These are phyloP conservation scores for Penicillium brevicompactum DNA, from an alignment of 2,329 filamentous ascomycete genomes.

Conservation along the genomic window DNA sequence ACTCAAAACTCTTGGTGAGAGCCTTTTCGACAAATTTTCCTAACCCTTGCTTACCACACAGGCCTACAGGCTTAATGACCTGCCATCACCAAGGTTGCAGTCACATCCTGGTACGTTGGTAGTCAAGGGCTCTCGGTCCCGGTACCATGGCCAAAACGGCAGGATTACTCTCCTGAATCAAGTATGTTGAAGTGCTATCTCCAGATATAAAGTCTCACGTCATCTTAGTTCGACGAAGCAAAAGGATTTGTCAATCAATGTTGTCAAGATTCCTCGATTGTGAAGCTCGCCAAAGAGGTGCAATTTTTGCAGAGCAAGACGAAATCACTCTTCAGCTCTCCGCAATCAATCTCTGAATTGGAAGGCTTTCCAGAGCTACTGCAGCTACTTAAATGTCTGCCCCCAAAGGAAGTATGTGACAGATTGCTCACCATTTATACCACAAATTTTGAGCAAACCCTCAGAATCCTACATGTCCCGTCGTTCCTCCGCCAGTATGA, in stretches of 20 bases:
- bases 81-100: slow-evolving; percentile 1
- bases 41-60: not conserved
- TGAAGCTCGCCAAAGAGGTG: slow-evolving; percentile 25
- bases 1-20: slow-evolving; percentile 9
- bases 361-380: slow-evolving; percentile 18
- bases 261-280: slow-evolving; percentile 14
- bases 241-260: slow-evolving; percentile 25
- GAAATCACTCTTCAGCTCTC: slow-evolving; percentile 9
- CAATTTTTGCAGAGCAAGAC: slow-evolving; percentile 27
- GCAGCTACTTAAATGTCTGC: slow-evolving; percentile 14
- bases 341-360: slow-evolving; percentile 16
- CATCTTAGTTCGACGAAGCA: slow-evolving; percentile 21
- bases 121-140: slow-evolving; percentile 23
- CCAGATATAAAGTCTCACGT: slow-evolving; percentile 1
- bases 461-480: slow-evolving; percentile 24
- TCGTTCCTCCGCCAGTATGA: slow-evolving; percentile 19
- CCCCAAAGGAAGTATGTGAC: slow-evolving; percentile 19
- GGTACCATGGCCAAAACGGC: slow-evolving; percentile 26
- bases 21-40: not conserved
- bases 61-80: slow-evolving; percentile 3
- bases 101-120: slow-evolving; percentile 19
- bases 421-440: slow-evolving; percentile 18
- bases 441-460: slow-evolving; percentile 20
- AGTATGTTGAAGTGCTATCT: slow-evolving; percentile 13
- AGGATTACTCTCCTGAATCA: slow-evolving; percentile 12